phyloP scores from a whole-genome alignment of 2,329 filamentous ascomycete genomes.

The Alternaria arborescens region DNA sequence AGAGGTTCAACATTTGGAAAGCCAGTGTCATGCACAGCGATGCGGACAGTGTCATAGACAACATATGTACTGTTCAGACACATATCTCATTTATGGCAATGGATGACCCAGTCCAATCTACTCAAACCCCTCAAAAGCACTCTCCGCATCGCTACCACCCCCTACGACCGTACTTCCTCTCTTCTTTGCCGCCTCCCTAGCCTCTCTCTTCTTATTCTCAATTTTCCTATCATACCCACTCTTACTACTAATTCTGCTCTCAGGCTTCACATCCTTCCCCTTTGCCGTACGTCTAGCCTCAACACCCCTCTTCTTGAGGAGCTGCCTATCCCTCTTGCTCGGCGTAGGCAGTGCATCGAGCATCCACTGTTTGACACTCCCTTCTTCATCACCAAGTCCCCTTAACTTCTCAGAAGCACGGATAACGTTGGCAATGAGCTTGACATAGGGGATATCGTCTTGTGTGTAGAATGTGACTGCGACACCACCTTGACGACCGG shows the following conservation, averaged over 20 bases:
- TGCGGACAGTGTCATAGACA: background rate
- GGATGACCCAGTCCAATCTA: background rate
- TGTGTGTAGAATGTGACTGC: slow-evolving; percentile 96
- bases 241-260: slow-evolving; percentile 79
- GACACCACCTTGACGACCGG: slow-evolving; percentile 84
- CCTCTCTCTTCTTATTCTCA: slow-evolving; percentile 72
- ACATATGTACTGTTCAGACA: background rate
- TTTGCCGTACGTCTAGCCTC: slow-evolving; percentile 67
- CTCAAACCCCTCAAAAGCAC: slow-evolving; percentile 54
- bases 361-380: slow-evolving; percentile 72
- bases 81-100: background rate
- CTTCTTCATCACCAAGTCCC: slow-evolving; percentile 52
- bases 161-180: slow-evolving; percentile 33
- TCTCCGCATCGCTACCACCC: slow-evolving; percentile 20
- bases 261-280: slow-evolving; percentile 30
- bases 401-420: slow-evolving; percentile 78
- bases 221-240: slow-evolving; percentile 76
- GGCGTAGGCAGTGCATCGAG: slow-evolving; percentile 85
- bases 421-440: slow-evolving; percentile 93
- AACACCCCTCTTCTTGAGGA: slow-evolving; percentile 82
- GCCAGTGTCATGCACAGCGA: background rate
- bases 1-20: background rate
- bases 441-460: slow-evolving; percentile 89
- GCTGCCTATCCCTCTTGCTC: slow-evolving; percentile 83
- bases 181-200: slow-evolving; percentile 44